Base-by-base conservation (phyloP, 2,329 filamentous ascomycete genomes). In the Microsporum canis region DNA sequence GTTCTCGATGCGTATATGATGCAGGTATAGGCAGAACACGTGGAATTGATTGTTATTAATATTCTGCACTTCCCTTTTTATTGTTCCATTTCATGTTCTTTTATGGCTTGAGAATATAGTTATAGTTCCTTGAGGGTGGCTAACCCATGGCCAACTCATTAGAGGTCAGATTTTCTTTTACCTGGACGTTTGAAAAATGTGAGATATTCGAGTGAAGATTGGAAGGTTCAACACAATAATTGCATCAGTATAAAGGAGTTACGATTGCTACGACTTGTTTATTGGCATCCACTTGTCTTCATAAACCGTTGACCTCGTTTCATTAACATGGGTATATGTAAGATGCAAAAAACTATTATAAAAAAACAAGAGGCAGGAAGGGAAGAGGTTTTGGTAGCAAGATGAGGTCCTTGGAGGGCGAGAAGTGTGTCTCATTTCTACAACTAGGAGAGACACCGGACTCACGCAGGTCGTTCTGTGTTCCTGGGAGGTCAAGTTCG, bases 311-410 rank as follows among this genome's bases (percentile, higher is more conserved):
- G 29, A 55, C 29, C 29, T 55, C 51, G 33, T 55, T 55, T 55
- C 51, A 55, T 55, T 55, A 55, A 55, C 51, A 55, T 55, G 51
- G 51, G 51, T 55, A 55, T 55, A 55, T 55, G 51, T 55, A 55
- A 55, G 51, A 55, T 34, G 51, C 33, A 55, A 23, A 55, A 38
- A 55, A 53, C 10, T 8, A 14, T 51, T 14, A 36, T 34, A 36
- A 34, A 55, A n/a, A 55, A 55, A 36, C 23, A 55, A n/a, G 31
- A 53, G 31, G 29, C 14, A 53, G 12, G n/a, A 8, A 38, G 14
- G 43, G 43, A 47, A 31, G 33, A 14, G 14, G 31, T 23, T 12
- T 43, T n/a, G 39, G 39, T 43, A 43, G 17, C 14, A 17, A 12
- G 23, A 34, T 55, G 31, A 55, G 17, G 51, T 34, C 51, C 8